Evolutionary conservation across 2,329 filamentous ascomycete species (phyloP), one percentile per base, ranked within the genome.

Genomic region (Atkinsonella texensis): DNA sequence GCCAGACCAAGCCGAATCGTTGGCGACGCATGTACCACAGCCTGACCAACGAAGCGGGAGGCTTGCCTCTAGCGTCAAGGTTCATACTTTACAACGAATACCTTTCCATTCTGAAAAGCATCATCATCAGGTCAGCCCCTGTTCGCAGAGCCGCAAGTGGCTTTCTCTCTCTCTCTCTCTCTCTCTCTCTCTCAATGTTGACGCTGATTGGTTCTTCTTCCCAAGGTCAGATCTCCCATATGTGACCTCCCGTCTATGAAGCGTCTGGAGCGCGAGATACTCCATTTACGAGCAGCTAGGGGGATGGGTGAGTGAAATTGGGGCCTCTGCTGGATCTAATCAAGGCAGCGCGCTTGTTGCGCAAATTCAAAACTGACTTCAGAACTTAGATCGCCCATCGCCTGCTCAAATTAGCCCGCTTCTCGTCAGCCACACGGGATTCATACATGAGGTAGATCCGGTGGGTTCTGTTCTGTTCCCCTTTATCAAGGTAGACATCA

Each of bases 1-100:
- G 68, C 4, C 56, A 74, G 42, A 66, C 69, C 17, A 73, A 71
- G 50, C 70, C 74, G 54, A 65, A 70, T 38, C 71, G 78, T 50
- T 83, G 80, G 80, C 70, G 73, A 42, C 72, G 70, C 56, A 81
- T 83, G 77, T 79, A 75, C 59, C 71, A 80, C 60, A 64, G 67
- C 5, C 72, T 83, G 71, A 71, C 70, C 8, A 69, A 74, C 23
- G 76, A 82, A 59, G 72, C 72, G 3, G 72, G 68, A 2, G 75
- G 74, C 0, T 69, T 78, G 33, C 67, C 68, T 6, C 64, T 83
- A 1, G 72, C 73, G 1, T 71, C 74, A 15, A 69, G 78, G 7
- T 81, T 83, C 54, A 62, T 71, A 31, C 68, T 80, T 50, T 81
- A 79, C 59, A 79, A 80, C 55, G 69, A 74, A 49, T 80, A 77